Evolutionary conservation across 148 eudicot species (phyloP).

Genomic region (Camellia japonica): DNA sequence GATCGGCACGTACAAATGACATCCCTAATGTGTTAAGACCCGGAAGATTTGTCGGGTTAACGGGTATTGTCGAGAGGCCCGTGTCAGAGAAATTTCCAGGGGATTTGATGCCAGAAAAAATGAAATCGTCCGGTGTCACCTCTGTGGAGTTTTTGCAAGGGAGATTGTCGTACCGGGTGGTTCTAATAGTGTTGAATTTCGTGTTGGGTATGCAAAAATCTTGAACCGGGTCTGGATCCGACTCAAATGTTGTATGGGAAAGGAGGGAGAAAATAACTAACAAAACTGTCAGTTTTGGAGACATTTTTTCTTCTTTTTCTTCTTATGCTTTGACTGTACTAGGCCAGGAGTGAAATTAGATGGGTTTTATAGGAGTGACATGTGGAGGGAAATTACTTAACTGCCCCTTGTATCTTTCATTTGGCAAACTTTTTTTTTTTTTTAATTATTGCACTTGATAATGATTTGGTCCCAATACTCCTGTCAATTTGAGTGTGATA

Average conservation of each 20-base stretch:
- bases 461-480: too few relatives aligned
- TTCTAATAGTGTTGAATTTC: conserved; percentile 8
- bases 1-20: conserved; percentile 47
- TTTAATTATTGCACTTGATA: background rate
- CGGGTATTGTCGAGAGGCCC: conserved; percentile 40
- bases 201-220: conserved; percentile 54
- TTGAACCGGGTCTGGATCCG: conserved; percentile 47
- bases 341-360: background rate
- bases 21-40: conserved; percentile 50
- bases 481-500: too few relatives aligned
- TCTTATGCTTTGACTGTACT: background rate
- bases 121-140: conserved; percentile 30
- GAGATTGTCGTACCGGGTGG: conserved; percentile 24
- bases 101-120: conserved; percentile 33
- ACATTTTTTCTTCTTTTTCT: conserved; percentile 14
- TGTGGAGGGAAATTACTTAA: background rate
- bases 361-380: background rate
- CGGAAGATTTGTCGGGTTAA: conserved; percentile 40
- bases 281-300: conserved; percentile 11
- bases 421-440: background rate
- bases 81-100: conserved; percentile 46
- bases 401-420: background rate
- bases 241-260: conserved; percentile 12
- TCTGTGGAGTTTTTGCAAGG: conserved; percentile 36
- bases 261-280: conserved; percentile 21